Evolutionary conservation across 2,329 filamentous ascomycete species (phyloP).

Genomic region (Bipolaris bicolor): DNA sequence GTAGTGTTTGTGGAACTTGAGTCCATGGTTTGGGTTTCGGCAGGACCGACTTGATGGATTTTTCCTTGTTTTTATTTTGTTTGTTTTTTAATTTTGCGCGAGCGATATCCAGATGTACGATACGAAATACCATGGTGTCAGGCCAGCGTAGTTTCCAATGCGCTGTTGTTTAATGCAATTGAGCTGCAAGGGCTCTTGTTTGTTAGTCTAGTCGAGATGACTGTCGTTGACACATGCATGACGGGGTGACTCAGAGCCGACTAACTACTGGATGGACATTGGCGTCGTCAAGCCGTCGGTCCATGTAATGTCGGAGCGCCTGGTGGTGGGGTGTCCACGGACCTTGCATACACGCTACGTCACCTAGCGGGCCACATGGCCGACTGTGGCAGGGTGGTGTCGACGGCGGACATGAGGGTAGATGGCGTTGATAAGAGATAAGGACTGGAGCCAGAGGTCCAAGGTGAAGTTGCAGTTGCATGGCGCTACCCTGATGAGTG

Average conservation of each 20-base stretch:
- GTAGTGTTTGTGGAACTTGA: not conserved
- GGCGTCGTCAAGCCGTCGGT: not conserved
- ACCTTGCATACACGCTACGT: not conserved
- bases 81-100: conserved; percentile 4
- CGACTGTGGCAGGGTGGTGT: not conserved
- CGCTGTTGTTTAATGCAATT: not conserved
- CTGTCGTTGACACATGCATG: not conserved
- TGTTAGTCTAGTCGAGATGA: not conserved
- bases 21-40: conserved; percentile 17
- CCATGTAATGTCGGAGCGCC: not conserved
- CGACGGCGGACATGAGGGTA: not conserved
- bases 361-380: not conserved
- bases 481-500: not conserved
- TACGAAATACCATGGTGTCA: conserved; percentile 4
- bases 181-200: not conserved
- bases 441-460: not conserved
- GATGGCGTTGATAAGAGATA: not conserved
- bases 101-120: conserved; percentile 24
- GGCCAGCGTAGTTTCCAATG: conserved; percentile 1
- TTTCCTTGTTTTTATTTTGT: conserved; percentile 6
- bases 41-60: conserved; percentile 24
- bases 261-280: not conserved
- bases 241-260: not conserved
- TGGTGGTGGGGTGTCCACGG: not conserved
- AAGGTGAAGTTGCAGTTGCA: not conserved